Evolutionary conservation across 1,284 basidiomycete genomes (phyloP).

Genomic region (Apiotrichum akiyoshidainum): DNA sequence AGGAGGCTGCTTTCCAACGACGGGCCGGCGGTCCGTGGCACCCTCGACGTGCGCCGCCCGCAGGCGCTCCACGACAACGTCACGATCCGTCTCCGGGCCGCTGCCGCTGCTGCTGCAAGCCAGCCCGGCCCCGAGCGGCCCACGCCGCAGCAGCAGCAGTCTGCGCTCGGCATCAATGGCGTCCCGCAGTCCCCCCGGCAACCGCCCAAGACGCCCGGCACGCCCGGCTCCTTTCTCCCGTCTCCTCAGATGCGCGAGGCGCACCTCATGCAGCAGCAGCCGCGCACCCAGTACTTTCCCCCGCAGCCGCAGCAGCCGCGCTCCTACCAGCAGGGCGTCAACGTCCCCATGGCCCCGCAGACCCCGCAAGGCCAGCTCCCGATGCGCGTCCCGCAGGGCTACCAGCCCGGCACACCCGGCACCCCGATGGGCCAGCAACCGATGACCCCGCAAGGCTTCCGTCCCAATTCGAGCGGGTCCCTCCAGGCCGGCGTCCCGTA

Average conservation of each 20-base stretch:
- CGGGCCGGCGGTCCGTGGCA: constrained; percentile 38
- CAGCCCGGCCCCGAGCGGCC: background rate
- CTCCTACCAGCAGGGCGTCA: background rate
- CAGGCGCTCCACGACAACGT: constrained; percentile 40
- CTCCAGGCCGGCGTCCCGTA: background rate
- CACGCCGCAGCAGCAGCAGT: background rate
- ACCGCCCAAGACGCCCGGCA: constrained; percentile 10
- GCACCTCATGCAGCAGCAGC: constrained; percentile 1
- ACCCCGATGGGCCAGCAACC: background rate
- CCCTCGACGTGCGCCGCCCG: constrained; percentile 40
- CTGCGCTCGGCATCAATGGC: constrained; percentile 14
- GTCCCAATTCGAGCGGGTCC: background rate
- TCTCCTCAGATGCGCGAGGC: constrained; percentile 19
- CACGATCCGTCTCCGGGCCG: constrained; percentile 17
- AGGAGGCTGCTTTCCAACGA: constrained; percentile 17
- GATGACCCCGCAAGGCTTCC: background rate
- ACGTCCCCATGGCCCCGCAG: background rate
- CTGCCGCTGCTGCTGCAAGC: constrained; percentile 14
- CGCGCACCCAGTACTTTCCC: no score
- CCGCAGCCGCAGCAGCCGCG: background rate
- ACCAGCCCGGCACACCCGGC: background rate
- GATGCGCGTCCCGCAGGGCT: background rate
- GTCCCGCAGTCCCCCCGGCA: constrained; percentile 8
- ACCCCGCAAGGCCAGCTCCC: background rate
- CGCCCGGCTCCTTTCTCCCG: constrained; percentile 6